Evolutionary conservation across 768 basidiomycete species (phyloP), one percentile per base, ranked within the genome.

Genomic region (Suillus variegatus): DNA sequence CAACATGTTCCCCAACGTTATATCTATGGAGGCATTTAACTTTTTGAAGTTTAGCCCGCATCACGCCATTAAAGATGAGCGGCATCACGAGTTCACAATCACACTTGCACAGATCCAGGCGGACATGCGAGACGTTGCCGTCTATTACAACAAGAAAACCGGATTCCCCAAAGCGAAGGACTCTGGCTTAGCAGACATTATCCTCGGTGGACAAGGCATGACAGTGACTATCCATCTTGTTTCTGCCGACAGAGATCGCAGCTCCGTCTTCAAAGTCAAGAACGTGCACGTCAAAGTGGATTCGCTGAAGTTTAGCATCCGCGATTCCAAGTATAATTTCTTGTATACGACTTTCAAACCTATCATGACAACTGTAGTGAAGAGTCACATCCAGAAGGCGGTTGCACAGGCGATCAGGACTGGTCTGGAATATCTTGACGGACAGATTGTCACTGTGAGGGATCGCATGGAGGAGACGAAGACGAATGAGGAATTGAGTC

Each of bases 101-200:
- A 88, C 86, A 9, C 82, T 97, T 44, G 82, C 82, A 36, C 95
- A 98, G 76, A 92, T 97, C 70, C 95, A 98, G 74, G 91, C 92
- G 6, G 95, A 97, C 69, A 91, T 99, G 86, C 86, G 92, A 18
- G 95, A 98, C 70, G 93, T 97, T 16, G 90, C 92, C 10, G 97
- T 99, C 76, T 94, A 90, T 74, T 95, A 93, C 82, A 84, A 83
- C 68, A 93, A 89, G 82, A 96, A 95, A 86, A 85, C 81, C 6
- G 93, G 93, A 4, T 86, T 93, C 70, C 87, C 91, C 3, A 94
- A 89, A 82, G 77, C 95, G 75, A 83, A 76, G 58, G 95, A 97
- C 77, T 88, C 87, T 7, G 95, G 94, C 52, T 76, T 95, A 20
- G 94, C 94, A 7, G 95, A 97, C 72, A 88, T 96, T 5, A 70